Base-by-base conservation (phyloP, 306 rosid genomes). In the Comarum palustre region DNA sequence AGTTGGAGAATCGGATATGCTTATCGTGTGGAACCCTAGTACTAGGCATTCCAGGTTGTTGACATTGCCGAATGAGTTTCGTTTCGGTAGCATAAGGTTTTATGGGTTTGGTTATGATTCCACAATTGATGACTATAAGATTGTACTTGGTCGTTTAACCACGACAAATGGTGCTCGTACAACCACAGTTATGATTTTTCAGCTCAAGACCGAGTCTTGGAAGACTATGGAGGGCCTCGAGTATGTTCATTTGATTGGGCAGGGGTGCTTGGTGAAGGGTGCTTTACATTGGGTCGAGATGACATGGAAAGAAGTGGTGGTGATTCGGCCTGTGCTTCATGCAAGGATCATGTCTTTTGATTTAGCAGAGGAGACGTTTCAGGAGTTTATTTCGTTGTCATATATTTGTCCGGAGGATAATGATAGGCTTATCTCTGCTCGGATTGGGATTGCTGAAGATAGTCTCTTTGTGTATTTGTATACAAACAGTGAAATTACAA, bases 201-300 rank as follows among this genome's bases (percentile, higher is more conserved):
- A 17, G 16, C 38, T 59, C 1, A 59, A 59, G 29, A 12, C 20
- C 1, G 39, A 8, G 9, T 29, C 65, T 1, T 59, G 41, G 65
- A 59, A 41, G 20, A 16, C 2, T 59, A 0, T 59, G 1, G 38
- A 14, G 1, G 19, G 39, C 20, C 8, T 5, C 20, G 20, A 59
- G 25, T 25, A 10, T 27, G 65, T 27, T 2, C 32, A 7, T 2
- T 14, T 68, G 58, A 16, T 25, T 1, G 72, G 57, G 43, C 36
- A 68, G 42, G 72, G 58, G 24, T 68, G 72, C 72, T 45, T 68
- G 24, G 10, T 46, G 8, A 46, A 68, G 29, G 72, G 72, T 27
- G 58, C 58, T 27, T 41, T 68, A 10, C 57, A 68, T 68, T 68
- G 72, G 58, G 16, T 46, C 8, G 72, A 68, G 39, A 6, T 65